A percentile compares a stretch with the other conserved stretches of the same genome.
Evolutionary conservation across 106 monocot genomes (phyloP).

Genomic region (Amphibolis antarctica): DNA sequence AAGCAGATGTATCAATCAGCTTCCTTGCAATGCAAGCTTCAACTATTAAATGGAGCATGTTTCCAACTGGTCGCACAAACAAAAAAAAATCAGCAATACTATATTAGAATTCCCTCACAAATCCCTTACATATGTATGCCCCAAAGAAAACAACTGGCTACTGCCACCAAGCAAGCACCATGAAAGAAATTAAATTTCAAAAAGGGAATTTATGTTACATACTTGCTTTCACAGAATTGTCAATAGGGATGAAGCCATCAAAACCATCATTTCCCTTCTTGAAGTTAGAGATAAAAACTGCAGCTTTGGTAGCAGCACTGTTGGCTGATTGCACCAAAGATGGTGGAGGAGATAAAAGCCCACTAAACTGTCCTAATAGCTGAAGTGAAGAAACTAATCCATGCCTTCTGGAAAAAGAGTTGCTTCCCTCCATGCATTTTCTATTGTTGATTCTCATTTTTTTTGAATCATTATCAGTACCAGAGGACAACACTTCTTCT

Average conservation of each 20-base stretch:
- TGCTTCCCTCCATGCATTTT: conserved; percentile 18
- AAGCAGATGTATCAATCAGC: conserved; percentile 84
- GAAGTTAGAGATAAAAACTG: conserved; percentile 40
- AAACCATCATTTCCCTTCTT: conserved; percentile 33
- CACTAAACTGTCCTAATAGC: conserved; percentile 53
- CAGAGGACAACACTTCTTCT: conserved; percentile 18
- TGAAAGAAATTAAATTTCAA: not conserved
- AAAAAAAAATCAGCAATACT: not conserved
- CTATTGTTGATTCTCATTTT: conserved; percentile 1
- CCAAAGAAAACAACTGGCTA: not conserved
- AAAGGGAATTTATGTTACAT: not conserved
- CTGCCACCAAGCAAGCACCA: not conserved
- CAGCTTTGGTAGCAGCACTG: conserved; percentile 80
- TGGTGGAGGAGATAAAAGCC: conserved; percentile 63
- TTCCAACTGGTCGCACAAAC: conserved; percentile 48
- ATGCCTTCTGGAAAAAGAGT: conserved; percentile 42
- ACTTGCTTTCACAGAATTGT: conserved; percentile 62
- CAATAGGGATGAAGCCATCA: conserved; percentile 19
- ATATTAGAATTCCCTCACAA: not conserved
- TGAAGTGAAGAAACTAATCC: conserved; percentile 73
- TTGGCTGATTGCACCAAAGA: conserved; percentile 58
- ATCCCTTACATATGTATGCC: not conserved
- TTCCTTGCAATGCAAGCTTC: conserved; percentile 93
- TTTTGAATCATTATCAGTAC: not conserved
- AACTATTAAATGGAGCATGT: conserved; percentile 83